These are phyloP conservation scores for Gaertneriomyces sp. DNA, from an alignment of 192 early-diverging fungal genomes.

Conservation along the genomic window DNA sequence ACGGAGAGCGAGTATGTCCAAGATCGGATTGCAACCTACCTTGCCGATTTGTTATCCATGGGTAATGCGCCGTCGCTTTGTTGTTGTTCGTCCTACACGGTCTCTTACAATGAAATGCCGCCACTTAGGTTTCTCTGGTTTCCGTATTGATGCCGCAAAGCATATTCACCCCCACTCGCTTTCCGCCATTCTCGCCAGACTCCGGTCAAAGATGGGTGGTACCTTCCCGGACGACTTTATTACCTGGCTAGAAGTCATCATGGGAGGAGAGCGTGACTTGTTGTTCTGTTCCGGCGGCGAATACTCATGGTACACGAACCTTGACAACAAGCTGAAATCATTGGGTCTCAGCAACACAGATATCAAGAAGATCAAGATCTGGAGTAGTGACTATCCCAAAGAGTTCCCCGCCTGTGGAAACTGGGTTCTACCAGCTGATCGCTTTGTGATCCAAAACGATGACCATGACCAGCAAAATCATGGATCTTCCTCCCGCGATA, in stretches of 20 bases:
- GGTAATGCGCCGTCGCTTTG: too few relatives aligned
- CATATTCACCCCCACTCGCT: constrained; percentile 17
- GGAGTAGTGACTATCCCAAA: constrained; percentile 31
- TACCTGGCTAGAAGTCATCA: constrained; percentile 32
- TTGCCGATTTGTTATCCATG: not conserved
- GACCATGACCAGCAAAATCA: constrained; percentile 27
- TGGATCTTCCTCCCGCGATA: constrained; percentile 28
- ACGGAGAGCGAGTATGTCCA: constrained; percentile 23
- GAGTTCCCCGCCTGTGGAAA: constrained; percentile 29
- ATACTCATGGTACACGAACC: constrained; percentile 1
- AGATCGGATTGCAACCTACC: constrained; percentile 14
- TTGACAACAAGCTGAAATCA: constrained; percentile 1
- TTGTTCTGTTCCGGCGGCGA: constrained; percentile 11
- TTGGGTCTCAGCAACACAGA: constrained; percentile 16
- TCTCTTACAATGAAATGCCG: too few relatives aligned
- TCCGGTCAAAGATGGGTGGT: constrained; percentile 25
- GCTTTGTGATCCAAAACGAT: constrained; percentile 32
- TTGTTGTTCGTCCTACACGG: too few relatives aligned
- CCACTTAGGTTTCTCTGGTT: constrained; percentile 20
- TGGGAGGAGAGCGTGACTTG: constrained; percentile 28
- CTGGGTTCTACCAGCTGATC: constrained; percentile 23
- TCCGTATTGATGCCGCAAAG: constrained; percentile 30
- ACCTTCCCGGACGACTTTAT: constrained; percentile 28
- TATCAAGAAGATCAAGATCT: constrained; percentile 32
- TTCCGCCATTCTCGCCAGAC: not conserved